Base-by-base conservation (phyloP, 805 yeast genomes). In the Spathaspora girioi region DNA sequence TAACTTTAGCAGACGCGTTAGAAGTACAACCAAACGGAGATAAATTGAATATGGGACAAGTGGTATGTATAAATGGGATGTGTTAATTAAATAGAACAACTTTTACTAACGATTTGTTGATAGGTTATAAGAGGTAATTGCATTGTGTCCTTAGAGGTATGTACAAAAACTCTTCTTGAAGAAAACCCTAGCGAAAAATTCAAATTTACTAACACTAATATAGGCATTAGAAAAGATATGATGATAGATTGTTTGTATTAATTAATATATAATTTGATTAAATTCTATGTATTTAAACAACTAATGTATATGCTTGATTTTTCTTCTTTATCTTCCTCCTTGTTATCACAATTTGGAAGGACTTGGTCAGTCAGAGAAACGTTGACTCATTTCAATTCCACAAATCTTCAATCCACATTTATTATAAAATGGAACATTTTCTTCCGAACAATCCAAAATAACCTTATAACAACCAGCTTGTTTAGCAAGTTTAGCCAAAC, bases 401-500 rank as follows among this genome's bases (percentile, higher is more conserved):
- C 80, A 86, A 50, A 77, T 71, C 14, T 65, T 65, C 65, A 81
- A 84, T 2, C 92, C 96, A 74, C 98, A 93, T 67, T 90, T 92
- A 59, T 89, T 88, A 66, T 93, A 93, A 67, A 93, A 93, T 3
- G 81, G 85, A 38, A 83, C 86, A 63, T 93, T 93, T 53, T 82
- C 80, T n/a, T 80, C 82, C 50, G 87, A 86, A 69, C 98, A 93
- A 71, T 93, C 97, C 60, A 93, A 73, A 42, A 93, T 89, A 15
- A 89, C 85, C 71, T 93, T 93, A 71, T 93, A 93, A 62, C 96
- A 90, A 5, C 93, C 94, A 12, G 60, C 63, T 2, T 68, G 60
- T 48, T 77, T 59, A 1, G 88, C 97, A 29, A 87, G 62, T 20
- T 73, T 70, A 3, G 85, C 79, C 62, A 93, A 74, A 8, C 79